Evolutionary conservation across 257 asterid genomes (phyloP).

Genomic region (Lycium barbarum): DNA sequence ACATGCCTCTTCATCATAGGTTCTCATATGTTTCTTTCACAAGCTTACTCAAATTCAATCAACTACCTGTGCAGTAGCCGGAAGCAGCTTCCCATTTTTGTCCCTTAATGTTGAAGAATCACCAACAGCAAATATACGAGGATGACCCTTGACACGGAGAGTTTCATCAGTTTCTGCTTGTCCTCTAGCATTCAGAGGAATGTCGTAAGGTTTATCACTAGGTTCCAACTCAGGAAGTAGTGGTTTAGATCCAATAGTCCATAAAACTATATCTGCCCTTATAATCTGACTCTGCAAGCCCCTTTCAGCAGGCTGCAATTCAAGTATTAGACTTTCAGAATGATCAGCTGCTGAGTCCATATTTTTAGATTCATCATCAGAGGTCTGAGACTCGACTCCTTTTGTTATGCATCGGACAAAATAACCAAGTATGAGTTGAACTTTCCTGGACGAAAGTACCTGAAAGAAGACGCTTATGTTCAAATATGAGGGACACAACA

Average conservation of each 20-base stretch:
- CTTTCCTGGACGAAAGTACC: slow-evolving; percentile 92
- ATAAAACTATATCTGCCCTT: slow-evolving; percentile 81
- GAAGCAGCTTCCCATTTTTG: slow-evolving; percentile 80
- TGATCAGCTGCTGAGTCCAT: slow-evolving; percentile 43
- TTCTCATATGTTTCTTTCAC: slow-evolving; percentile 4
- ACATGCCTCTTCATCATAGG: background rate
- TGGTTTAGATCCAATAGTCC: slow-evolving; percentile 95
- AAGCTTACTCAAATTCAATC: slow-evolving; percentile 29
- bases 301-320: slow-evolving; percentile 85
- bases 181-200: slow-evolving; percentile 89
- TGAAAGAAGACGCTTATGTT: slow-evolving; percentile 40
- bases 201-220: slow-evolving; percentile 51
- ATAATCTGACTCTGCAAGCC: slow-evolving; percentile 57
- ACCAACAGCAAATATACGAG: slow-evolving; percentile 92
- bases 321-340: slow-evolving; percentile 55
- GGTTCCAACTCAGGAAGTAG: slow-evolving; percentile 66
- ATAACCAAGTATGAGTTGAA: slow-evolving; percentile 82
- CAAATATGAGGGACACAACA: slow-evolving; percentile 21
- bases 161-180: slow-evolving; percentile 99
- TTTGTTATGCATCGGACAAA: slow-evolving; percentile 72
- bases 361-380: slow-evolving; percentile 35
- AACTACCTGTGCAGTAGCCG: slow-evolving; percentile 90
- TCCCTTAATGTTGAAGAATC: slow-evolving; percentile 91
- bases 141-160: slow-evolving; percentile 92
- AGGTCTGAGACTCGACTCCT: slow-evolving; percentile 40